Evolutionary conservation across 352 stramenopile species (phyloP).

Genomic region (Globisporangium emineosum): DNA sequence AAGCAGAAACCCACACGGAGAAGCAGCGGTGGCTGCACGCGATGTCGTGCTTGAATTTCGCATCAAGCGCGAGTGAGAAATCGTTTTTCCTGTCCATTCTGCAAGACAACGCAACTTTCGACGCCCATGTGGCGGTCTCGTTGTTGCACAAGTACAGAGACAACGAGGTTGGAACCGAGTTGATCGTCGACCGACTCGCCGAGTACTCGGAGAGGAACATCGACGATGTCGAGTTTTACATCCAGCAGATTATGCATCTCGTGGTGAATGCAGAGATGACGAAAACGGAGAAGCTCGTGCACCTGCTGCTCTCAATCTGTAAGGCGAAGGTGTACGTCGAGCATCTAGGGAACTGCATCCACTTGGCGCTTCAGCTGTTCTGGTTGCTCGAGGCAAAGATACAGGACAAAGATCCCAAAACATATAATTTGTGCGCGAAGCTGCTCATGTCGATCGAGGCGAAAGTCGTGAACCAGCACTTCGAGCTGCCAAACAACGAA

Average conservation of each 20-base stretch:
- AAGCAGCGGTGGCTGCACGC: constrained; percentile 78
- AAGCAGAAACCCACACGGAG: constrained; percentile 69
- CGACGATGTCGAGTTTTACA: constrained; percentile 82
- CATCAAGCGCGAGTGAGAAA: constrained; percentile 44
- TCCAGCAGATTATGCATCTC: constrained; percentile 77
- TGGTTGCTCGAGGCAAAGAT: constrained; percentile 81
- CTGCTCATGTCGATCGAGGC: constrained; percentile 82
- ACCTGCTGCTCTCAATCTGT: constrained; percentile 76
- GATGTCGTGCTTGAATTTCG: constrained; percentile 62
- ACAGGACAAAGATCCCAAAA: constrained; percentile 61
- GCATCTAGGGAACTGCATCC: constrained; percentile 78
- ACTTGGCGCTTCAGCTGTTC: constrained; percentile 67
- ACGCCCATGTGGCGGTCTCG: constrained; percentile 64
- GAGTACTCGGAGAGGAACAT: constrained; percentile 66
- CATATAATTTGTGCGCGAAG: constrained; percentile 76
- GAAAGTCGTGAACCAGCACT: constrained; percentile 79
- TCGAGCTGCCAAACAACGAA: constrained; percentile 42
- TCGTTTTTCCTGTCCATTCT: constrained; percentile 56
- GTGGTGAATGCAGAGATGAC: constrained; percentile 60
- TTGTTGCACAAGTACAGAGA: constrained; percentile 73
- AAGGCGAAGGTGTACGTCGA: constrained; percentile 74
- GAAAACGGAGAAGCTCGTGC: constrained; percentile 63
- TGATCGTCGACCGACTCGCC: constrained; percentile 61
- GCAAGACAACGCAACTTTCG: constrained; percentile 46
- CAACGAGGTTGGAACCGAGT: constrained; percentile 53